Conservation (phyloP, 139 green algal species). For the Volvox africanus region DNA sequence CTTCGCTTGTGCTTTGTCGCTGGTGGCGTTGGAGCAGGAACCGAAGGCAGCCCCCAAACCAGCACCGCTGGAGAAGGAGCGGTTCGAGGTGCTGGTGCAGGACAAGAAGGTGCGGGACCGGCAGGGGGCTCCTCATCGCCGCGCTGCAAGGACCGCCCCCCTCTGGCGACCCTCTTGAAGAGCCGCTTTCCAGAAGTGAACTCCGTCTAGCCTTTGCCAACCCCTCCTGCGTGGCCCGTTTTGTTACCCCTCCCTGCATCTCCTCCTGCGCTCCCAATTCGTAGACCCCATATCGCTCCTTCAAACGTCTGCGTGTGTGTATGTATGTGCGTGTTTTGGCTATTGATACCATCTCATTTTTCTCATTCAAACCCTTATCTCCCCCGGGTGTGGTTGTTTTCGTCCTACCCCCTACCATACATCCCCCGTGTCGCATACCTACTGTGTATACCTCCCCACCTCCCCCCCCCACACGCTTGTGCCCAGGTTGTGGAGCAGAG, state of each 20-base stretch:
- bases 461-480: not conserved
- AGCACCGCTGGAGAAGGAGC: not conserved
- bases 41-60: no score
- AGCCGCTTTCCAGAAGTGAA: no score
- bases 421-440: not conserved
- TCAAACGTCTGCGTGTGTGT: not conserved
- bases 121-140: not conserved
- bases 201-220: not conserved
- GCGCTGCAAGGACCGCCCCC: no score
- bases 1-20: no score
- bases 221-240: not conserved
- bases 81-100: conserved; percentile 39
- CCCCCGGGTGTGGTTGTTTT: no score
- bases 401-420: not conserved
- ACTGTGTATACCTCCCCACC: not conserved
- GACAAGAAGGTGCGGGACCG: conserved; percentile 26
- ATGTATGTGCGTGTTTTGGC: not conserved
- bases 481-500: not conserved
- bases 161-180: no score
- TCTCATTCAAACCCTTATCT: no score
- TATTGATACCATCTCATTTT: no score
- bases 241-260: not conserved
- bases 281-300: no score
- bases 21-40: no score
- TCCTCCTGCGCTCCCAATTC: no score